These are phyloP conservation scores for Phytomonas francai DNA, from an alignment of 208 protist genomes.

Conservation along the genomic window DNA sequence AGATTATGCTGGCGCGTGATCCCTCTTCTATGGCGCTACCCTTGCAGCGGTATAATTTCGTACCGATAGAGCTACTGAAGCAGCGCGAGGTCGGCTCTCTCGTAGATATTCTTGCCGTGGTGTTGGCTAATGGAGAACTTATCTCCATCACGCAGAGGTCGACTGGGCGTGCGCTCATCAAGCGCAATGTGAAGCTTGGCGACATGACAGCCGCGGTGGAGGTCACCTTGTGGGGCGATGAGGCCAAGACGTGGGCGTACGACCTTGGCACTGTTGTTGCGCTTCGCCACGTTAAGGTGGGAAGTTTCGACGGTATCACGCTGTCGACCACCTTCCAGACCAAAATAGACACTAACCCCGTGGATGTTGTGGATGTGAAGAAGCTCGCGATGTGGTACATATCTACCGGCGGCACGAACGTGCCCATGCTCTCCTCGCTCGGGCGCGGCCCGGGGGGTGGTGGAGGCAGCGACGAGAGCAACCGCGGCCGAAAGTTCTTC, in stretches of 20 bases:
- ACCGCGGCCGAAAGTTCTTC: conserved; percentile 80
- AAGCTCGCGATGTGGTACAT: conserved; percentile 82
- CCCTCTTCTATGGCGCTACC: conserved; percentile 37
- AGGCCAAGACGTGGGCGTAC: conserved; percentile 63
- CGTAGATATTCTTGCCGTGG: conserved; percentile 79
- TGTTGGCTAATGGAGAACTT: conserved; percentile 65
- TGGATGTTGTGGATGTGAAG: conserved; percentile 67
- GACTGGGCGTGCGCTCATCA: conserved; percentile 72
- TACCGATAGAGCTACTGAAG: conserved; percentile 79
- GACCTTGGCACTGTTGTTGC: conserved; percentile 67
- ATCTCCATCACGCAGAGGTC: conserved; percentile 72
- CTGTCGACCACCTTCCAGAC: conserved; percentile 80
- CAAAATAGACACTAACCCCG: conserved; percentile 73
- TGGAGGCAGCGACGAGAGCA: conserved; percentile 36
- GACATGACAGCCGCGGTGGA: conserved; percentile 79
- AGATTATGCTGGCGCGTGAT: conserved; percentile 70
- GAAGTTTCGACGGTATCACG: conserved; percentile 81
- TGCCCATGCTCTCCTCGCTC: conserved; percentile 61
- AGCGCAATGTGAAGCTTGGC: conserved; percentile 72
- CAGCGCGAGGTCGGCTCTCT: conserved; percentile 80
- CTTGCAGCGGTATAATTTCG: conserved; percentile 84
- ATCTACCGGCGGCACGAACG: conserved; percentile 72
- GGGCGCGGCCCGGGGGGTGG: conserved; percentile 20
- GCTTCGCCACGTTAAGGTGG: conserved; percentile 76
- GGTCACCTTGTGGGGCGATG: conserved; percentile 86